Conservation (phyloP, 768 basidiomycete genomes). For the Fistulinella prunicolor region DNA sequence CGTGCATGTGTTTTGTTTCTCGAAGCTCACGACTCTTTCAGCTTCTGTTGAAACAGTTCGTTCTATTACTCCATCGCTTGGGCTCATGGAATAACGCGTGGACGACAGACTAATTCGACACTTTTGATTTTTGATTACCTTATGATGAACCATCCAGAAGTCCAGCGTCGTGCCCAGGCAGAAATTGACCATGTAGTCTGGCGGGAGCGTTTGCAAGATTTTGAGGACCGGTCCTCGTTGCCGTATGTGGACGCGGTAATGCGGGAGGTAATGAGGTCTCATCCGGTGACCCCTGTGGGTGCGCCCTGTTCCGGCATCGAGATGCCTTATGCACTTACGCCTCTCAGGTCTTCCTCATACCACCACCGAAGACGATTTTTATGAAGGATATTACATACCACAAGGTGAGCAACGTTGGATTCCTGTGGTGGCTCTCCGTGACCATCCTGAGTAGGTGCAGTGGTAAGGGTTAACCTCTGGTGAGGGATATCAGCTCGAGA, state of each 20-base stretch:
- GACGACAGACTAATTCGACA: constrained; percentile 22
- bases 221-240: constrained; percentile 26
- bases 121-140: constrained; percentile 28
- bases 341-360: no score
- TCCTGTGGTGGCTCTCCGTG: not conserved
- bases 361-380: no score
- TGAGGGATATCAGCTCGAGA: not conserved
- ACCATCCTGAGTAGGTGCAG: constrained; percentile 5
- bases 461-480: constrained; percentile 14
- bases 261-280: constrained; percentile 33
- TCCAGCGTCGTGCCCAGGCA: constrained; percentile 28
- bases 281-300: constrained; percentile 27
- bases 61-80: not conserved
- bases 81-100: not conserved
- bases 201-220: constrained; percentile 27
- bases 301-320: not conserved
- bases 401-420: constrained; percentile 1
- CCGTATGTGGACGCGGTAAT: constrained; percentile 35
- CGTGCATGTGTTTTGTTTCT: no score
- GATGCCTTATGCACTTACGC: no score
- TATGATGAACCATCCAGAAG: constrained; percentile 29
- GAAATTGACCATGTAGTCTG: constrained; percentile 34
- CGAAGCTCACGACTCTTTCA: constrained; percentile 6
- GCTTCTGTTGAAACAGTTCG: constrained; percentile 33
- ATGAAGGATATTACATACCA: constrained; percentile 36